Evolutionary conservation across 2,329 filamentous ascomycete genomes (phyloP), one percentile per base, ranked within the genome.

Genomic region (Talaromyces verruculosus): DNA sequence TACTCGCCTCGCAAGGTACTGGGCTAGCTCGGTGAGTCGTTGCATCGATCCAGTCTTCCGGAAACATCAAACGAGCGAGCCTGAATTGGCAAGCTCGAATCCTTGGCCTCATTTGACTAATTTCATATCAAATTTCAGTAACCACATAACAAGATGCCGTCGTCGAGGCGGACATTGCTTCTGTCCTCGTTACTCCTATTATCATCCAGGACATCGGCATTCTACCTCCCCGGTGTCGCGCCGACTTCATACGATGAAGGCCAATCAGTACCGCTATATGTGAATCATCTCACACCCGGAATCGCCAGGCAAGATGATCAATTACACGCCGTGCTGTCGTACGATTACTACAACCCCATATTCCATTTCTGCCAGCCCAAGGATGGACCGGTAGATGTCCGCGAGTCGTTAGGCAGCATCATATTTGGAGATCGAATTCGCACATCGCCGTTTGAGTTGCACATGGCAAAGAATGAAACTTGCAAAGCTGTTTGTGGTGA

Each of bases 391-490:
- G 79, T 93, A 76, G 86, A 91, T 81, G 88, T 96, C 25, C 89
- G 91, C 47, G 95, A 97, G 81, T 95, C 91, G 69, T 80, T 99
- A 69, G 95, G 95, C 28, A 97, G 94, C 83, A 99, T 99, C 75
- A 81, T 99, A 61, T 99, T 99, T 72, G 95, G 95, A 71, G 95
- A 99, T 80, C 88, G 95, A 65, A 99, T 99, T 81, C 92, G 92
- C 81, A 96, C 92, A n/a, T 98, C 94, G 41, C 92, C 94, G 0
- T 97, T 96, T 75, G 88, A 97, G 75, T 83, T 98, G 67, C 86
- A 88, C 71, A 97, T 99, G 93, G 88, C 81, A 64, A 82, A 88
- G 68, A 95, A 99, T 76, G 91, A 97, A 78, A 89, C 89, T 0
- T 99, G 95, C 83, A 95, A 94, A 77, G 79, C 85, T 17, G 83